Percentiles rank a stretch among this genome's conserved stretches.
Evolutionary conservation across 805 yeast species (phyloP).

Genomic region (Metschnikowia lachancei): DNA sequence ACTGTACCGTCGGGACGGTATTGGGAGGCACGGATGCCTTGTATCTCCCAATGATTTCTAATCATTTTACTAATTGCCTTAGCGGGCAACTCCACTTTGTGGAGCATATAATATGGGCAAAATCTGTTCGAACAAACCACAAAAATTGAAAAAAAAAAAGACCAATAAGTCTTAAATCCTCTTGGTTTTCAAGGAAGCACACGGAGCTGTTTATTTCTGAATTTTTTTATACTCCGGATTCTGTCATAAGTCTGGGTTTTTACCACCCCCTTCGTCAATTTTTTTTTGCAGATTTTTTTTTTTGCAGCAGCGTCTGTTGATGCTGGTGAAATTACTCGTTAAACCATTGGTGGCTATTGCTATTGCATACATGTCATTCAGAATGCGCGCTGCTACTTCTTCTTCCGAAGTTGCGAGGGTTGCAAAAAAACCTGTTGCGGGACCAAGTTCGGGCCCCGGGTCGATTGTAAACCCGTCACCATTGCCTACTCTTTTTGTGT

Average conservation of each 20-base stretch:
- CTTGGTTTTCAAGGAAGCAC: neutral
- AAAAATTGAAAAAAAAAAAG: neutral
- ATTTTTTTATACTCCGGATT: neutral
- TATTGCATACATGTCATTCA: slow-evolving; percentile 3
- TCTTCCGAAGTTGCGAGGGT: neutral
- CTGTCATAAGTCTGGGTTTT: too few species aligned
- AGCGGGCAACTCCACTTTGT: neutral
- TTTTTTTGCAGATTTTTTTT: neutral
- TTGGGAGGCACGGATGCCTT: slow-evolving; percentile 3
- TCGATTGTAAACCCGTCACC: slow-evolving; percentile 23
- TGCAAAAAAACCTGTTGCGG: neutral
- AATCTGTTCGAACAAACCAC: neutral
- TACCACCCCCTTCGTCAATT: neutral
- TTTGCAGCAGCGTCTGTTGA: neutral
- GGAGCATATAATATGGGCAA: neutral
- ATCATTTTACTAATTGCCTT: slow-evolving; percentile 7
- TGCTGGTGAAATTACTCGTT: neutral
- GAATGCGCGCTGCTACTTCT: neutral
- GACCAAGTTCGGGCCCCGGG: neutral
- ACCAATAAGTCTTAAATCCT: neutral
- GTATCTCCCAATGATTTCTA: slow-evolving; percentile 6
- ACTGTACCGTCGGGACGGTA: too few species aligned
- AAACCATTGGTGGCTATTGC: neutral
- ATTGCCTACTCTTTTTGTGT: slow-evolving; percentile 61
- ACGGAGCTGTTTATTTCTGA: neutral